phyloP scores from a whole-genome alignment of 805 yeast species.

The Monosporozyma yasuniensis region DNA sequence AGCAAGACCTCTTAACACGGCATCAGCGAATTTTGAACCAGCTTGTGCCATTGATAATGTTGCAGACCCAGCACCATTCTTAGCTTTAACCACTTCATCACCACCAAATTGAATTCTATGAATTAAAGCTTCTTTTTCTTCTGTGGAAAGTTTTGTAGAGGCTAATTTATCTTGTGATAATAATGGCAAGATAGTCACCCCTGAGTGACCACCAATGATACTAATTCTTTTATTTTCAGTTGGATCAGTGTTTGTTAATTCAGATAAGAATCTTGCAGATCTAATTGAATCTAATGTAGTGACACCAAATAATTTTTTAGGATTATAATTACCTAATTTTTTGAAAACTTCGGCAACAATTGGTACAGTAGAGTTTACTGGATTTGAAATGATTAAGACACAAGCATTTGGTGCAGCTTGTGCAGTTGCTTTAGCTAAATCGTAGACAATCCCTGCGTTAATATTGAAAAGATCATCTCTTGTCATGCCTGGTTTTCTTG shows the following conservation, averaged over 20 bases:
- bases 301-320: conserved; percentile 67
- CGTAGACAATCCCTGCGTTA: conserved; percentile 72
- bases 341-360: conserved; percentile 53
- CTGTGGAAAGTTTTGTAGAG: conserved; percentile 23
- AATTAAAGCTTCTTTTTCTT: conserved; percentile 48
- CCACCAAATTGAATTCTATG: conserved; percentile 94
- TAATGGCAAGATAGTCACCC: conserved; percentile 87
- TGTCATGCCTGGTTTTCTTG: conserved; percentile 93
- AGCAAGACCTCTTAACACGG: conserved; percentile 54
- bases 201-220: conserved; percentile 83
- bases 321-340: conserved; percentile 2
- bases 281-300: conserved; percentile 83
- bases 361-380: conserved; percentile 90
- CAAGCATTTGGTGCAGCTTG: conserved; percentile 55
- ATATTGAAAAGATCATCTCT: conserved; percentile 81
- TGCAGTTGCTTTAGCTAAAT: conserved; percentile 69
- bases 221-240: not conserved
- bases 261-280: conserved; percentile 65
- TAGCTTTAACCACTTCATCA: conserved; percentile 93
- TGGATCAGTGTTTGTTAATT: conserved; percentile 36
- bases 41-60: conserved; percentile 93
- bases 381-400: conserved; percentile 80
- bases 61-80: conserved; percentile 91
- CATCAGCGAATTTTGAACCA: conserved; percentile 66
- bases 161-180: conserved; percentile 37